Evolutionary conservation across 2,329 filamentous ascomycete species (phyloP).

Genomic region (Pseudogymnoascus destructans): DNA sequence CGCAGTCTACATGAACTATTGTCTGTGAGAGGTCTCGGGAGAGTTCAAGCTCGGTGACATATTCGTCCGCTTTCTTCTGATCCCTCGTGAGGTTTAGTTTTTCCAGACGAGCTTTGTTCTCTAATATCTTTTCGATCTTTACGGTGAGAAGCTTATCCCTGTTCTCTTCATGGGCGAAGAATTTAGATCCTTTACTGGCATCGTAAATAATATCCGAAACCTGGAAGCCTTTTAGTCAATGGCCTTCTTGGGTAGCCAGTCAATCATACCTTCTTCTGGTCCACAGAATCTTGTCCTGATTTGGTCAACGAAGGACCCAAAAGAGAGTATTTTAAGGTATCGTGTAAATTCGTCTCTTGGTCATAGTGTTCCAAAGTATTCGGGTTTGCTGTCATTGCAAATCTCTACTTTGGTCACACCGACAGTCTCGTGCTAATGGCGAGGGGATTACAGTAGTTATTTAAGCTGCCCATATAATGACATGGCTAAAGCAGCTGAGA

Average conservation of each 20-base stretch:
- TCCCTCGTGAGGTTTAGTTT: conserved; percentile 61
- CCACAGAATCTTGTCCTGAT: conserved; percentile 83
- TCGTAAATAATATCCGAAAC: conserved; percentile 96
- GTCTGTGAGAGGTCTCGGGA: conserved; percentile 69
- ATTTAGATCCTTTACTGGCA: conserved; percentile 91
- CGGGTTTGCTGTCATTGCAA: conserved; percentile 1
- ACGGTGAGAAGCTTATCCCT: conserved; percentile 71
- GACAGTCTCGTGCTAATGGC: not conserved
- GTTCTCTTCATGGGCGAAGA: conserved; percentile 79
- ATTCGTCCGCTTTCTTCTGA: conserved; percentile 63
- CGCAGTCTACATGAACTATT: conserved; percentile 88
- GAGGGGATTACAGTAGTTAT: not conserved
- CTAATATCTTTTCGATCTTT: conserved; percentile 71
- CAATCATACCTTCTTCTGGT: conserved; percentile 60
- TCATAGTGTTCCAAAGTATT: conserved; percentile 2
- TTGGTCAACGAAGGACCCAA: conserved; percentile 88
- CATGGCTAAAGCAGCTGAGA: not conserved
- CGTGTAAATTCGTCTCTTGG: conserved; percentile 27
- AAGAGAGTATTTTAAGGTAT: conserved; percentile 76
- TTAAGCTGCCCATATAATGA: not conserved
- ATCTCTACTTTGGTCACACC: conserved; percentile 1
- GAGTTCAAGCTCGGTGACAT: conserved; percentile 66
- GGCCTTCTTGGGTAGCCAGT: not conserved
- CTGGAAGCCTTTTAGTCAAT: conserved; percentile 27
- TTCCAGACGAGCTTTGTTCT: conserved; percentile 63